Base-by-base conservation (phyloP, 108 stramenopile species). In the Chaetoceros tenuissimus region DNA sequence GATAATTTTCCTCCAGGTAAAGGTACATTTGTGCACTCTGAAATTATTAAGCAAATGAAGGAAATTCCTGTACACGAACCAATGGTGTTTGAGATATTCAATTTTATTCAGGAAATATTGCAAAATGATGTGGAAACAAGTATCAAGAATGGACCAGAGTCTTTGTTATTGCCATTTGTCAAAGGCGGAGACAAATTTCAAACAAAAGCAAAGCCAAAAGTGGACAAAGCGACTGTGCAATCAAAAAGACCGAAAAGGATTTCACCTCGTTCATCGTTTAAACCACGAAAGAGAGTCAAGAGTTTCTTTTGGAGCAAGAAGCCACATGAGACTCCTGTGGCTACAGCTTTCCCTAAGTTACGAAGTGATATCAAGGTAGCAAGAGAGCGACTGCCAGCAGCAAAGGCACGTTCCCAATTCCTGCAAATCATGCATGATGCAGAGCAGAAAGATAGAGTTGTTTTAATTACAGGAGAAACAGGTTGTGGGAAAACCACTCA, bases 401-500 rank as follows among this genome's bases (percentile, higher is more conserved):
- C 73, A 19, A 65, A 68, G 16, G 78, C 81, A 28, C 68, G 82
- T 53, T 53, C 50, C 20, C 78, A 80, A 8, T 87, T 96, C 57
- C 57, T 94, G 22, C 26, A 62, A 0, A 53, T 57, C 22, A 46
- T 88, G 69, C 46, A 67, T 19, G 48, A 72, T 31, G 74, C 84
- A 7, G 64, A 72, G 16, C 51, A 48, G 28, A 26, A 18, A 13
- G 74, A 89, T 48, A 70, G 86, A 17, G 90, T 96, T 2, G 55
- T 86, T 17, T 58, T 94, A 1, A 74, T 94, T 0, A 87, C 85
- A 2, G 96, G 92, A 8, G 92, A 88, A 24, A 95, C 94, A 5
- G 92, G 92, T 22, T 82, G 78, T 47, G 87, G 88, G 22, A 77
- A 92, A 71, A 84, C 83, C 3, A 95, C 95, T 3, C 98, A 99